Conservation (phyloP, 2,329 filamentous ascomycete genomes). For the Fusarium sp. region DNA sequence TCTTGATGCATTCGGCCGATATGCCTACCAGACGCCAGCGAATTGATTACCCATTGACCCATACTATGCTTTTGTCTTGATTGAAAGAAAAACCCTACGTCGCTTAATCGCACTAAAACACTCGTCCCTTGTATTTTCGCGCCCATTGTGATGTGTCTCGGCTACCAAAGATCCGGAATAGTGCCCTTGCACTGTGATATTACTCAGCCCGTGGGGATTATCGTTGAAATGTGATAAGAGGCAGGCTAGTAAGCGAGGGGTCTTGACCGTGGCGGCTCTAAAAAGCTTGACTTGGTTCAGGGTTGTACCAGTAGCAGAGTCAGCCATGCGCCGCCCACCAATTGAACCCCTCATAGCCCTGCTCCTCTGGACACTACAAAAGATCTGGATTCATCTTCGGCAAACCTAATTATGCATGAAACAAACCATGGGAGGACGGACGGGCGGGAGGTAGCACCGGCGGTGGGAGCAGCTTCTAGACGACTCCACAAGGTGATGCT, state of each 20-base stretch:
- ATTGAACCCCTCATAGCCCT: background rate
- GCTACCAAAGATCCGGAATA: background rate
- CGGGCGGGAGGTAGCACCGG: background rate
- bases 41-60: background rate
- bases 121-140: background rate
- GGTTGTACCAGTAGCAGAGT: background rate
- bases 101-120: background rate
- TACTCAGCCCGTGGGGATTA: background rate
- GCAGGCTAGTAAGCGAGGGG: background rate
- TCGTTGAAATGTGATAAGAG: background rate
- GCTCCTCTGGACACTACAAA: background rate
- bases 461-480: background rate
- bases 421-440: background rate
- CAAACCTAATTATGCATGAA: background rate
- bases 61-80: background rate
- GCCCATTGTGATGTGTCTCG: background rate
- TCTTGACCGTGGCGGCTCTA: accelerated
- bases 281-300: background rate
- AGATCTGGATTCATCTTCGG: background rate
- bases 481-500: background rate
- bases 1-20: background rate
- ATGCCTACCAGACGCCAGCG: background rate
- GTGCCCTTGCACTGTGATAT: background rate
- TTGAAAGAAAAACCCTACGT: too few species aligned
- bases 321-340: background rate